These are phyloP conservation scores for Alternaria dauci DNA, from an alignment of 2,329 filamentous ascomycete species.

Conservation along the genomic window DNA sequence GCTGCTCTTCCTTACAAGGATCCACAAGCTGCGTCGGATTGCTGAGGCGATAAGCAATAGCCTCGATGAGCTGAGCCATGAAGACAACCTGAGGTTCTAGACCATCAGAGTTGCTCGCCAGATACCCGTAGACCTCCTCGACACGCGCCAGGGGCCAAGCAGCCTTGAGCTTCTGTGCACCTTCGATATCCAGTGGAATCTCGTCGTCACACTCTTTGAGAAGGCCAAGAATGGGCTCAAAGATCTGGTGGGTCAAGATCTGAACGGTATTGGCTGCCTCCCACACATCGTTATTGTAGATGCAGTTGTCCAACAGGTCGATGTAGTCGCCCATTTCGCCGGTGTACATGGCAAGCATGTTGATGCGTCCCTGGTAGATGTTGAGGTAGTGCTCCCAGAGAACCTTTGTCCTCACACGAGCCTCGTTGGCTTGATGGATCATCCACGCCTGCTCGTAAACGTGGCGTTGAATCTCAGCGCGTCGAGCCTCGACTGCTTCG, in stretches of 20 bases:
- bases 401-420: neutral
- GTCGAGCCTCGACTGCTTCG: neutral
- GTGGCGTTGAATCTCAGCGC: neutral
- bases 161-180: constrained; percentile 5
- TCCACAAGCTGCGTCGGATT: constrained; percentile 10
- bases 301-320: neutral
- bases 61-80: constrained; percentile 8
- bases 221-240: constrained; percentile 6
- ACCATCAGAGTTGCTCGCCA: neutral
- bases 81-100: neutral
- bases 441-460: neutral
- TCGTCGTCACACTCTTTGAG: constrained; percentile 7
- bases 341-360: constrained; percentile 7
- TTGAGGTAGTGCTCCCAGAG: neutral
- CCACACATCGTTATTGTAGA: neutral
- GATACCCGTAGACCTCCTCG: neutral
- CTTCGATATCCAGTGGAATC: constrained; percentile 13
- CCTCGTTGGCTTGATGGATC: neutral
- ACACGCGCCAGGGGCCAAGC: constrained; percentile 10
- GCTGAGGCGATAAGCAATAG: neutral
- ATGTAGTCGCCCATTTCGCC: constrained; percentile 1
- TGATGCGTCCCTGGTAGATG: constrained; percentile 6
- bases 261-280: neutral
- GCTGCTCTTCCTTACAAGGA: constrained; percentile 3
- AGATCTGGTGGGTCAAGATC: neutral